A percentile compares a stretch with the other conserved stretches of the same genome.
These are phyloP conservation scores for Corrigiola litoralis DNA, from an alignment of 179 eudicot species.

Conservation along the genomic window DNA sequence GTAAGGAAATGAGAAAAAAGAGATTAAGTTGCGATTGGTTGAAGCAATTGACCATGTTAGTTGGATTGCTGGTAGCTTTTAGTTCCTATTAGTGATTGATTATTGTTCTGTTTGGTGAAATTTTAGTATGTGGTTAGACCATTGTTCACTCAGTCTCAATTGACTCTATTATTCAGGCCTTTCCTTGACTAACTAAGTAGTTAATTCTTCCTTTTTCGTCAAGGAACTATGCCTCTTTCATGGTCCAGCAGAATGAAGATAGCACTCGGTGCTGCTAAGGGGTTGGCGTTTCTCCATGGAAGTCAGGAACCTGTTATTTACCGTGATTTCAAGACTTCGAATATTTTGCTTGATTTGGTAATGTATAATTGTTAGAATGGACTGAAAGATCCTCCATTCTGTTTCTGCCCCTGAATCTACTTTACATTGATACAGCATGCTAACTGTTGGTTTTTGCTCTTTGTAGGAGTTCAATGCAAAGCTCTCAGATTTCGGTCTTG, in stretches of 20 bases:
- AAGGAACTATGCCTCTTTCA: conserved; percentile 47
- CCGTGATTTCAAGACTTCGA: conserved; percentile 45
- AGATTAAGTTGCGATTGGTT: neutral
- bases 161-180: neutral
- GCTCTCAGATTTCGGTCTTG: conserved; percentile 51
- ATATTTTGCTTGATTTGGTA: conserved; percentile 45
- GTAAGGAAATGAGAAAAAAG: neutral
- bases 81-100: neutral
- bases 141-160: neutral
- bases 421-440: neutral
- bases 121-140: too few species aligned
- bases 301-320: conserved; percentile 40
- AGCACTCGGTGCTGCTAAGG: conserved; percentile 48
- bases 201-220: neutral
- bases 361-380: neutral
- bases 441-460: conserved; percentile 3
- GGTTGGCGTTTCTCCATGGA: conserved; percentile 46
- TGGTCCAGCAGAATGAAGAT: conserved; percentile 46
- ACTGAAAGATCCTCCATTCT: neutral
- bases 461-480: conserved; percentile 49
- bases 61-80: conserved; percentile 10
- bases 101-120: neutral
- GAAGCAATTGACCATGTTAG: conserved; percentile 6
- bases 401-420: neutral
- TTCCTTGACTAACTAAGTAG: conserved; percentile 12